Evolutionary conservation across 2,329 filamentous ascomycete species (phyloP).

Genomic region (Ophiostoma sp.): DNA sequence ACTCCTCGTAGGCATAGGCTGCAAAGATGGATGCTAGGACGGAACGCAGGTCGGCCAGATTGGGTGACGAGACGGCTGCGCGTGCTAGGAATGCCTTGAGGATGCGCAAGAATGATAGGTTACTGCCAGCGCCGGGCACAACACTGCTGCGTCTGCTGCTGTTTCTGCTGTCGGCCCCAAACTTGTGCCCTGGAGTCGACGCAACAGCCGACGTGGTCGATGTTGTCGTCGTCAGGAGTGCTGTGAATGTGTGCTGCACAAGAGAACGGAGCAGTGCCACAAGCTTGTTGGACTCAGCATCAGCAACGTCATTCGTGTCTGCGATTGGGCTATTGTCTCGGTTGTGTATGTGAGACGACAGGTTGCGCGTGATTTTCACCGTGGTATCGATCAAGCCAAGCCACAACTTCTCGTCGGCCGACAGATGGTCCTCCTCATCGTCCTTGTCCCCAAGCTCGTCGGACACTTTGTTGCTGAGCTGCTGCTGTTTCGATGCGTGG

Average conservation of each 20-base stretch:
- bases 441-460: constrained; percentile 45
- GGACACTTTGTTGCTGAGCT: constrained; percentile 28
- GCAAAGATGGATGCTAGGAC: constrained; percentile 88
- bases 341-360: constrained; percentile 51
- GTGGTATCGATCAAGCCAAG: constrained; percentile 55
- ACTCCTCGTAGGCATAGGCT: constrained; percentile 92
- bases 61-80: constrained; percentile 75
- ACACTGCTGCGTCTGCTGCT: constrained; percentile 31
- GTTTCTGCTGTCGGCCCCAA: neutral
- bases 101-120: constrained; percentile 82
- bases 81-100: constrained; percentile 81
- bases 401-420: constrained; percentile 54
- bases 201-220: neutral
- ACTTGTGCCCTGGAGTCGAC: neutral
- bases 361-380: constrained; percentile 58
- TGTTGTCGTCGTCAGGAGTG: constrained; percentile 57
- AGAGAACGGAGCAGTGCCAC: constrained; percentile 64
- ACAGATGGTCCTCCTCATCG: constrained; percentile 42
- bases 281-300: constrained; percentile 52
- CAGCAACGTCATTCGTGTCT: neutral
- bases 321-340: too few relatives aligned
- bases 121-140: constrained; percentile 35
- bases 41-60: constrained; percentile 75
- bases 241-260: constrained; percentile 87
- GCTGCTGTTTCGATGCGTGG: neutral